These are phyloP conservation scores for Wallacemonas sp. DNA, from an alignment of 208 protist genomes.

Conservation along the genomic window DNA sequence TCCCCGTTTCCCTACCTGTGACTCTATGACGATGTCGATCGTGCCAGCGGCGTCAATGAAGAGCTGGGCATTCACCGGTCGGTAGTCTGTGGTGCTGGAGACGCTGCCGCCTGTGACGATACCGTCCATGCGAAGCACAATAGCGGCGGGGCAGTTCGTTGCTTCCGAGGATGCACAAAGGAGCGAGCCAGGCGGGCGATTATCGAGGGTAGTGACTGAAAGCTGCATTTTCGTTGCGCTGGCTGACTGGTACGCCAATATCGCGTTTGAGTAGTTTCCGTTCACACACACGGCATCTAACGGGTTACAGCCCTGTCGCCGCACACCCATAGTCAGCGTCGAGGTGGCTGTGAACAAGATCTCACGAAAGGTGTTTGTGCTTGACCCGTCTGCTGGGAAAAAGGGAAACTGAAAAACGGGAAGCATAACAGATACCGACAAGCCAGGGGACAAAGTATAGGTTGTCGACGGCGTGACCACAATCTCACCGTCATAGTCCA, in stretches of 20 bases:
- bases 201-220: neutral
- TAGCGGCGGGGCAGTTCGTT: neutral
- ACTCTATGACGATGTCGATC: constrained; percentile 15
- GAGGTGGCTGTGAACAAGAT: neutral
- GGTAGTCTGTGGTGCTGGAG: neutral
- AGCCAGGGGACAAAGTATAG: too few species aligned
- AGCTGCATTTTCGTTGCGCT: neutral
- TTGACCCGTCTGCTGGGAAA: too few species aligned
- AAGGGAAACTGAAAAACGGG: neutral
- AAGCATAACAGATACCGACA: neutral
- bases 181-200: neutral
- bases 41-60: constrained; percentile 16
- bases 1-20: neutral
- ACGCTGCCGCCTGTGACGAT: neutral
- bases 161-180: neutral
- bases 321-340: neutral
- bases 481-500: neutral
- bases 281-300: constrained; percentile 18
- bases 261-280: constrained; percentile 25
- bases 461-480: too few species aligned
- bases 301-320: neutral
- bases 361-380: too few species aligned
- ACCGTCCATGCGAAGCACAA: neutral
- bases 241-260: constrained; percentile 19
- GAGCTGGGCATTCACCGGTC: neutral